Conservation (phyloP, 257 asterid species). For the Salvia hispanica region DNA sequence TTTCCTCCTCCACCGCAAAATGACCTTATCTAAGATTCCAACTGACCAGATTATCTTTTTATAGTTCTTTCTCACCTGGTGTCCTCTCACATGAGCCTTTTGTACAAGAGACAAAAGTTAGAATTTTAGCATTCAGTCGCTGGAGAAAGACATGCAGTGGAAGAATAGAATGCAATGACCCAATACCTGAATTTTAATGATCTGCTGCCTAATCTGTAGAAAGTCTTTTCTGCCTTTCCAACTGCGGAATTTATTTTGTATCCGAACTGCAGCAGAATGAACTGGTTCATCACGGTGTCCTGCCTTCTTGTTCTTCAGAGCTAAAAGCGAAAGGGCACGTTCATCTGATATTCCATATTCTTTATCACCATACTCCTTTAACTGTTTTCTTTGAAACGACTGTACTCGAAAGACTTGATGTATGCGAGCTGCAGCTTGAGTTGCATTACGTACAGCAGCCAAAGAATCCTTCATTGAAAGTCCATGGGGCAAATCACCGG, state of each 20-base stretch:
- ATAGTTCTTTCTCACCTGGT: constrained; percentile 90
- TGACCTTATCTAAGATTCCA: constrained; percentile 80
- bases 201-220: constrained; percentile 65
- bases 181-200: constrained; percentile 83
- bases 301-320: constrained; percentile 57
- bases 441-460: constrained; percentile 93
- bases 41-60: constrained; percentile 87
- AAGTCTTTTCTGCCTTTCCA: constrained; percentile 90
- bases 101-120: constrained; percentile 35
- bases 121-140: constrained; percentile 25
- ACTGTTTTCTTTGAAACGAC: constrained; percentile 90
- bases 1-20: constrained; percentile 84
- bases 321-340: constrained; percentile 66
- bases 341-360: constrained; percentile 69
- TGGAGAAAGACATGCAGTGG: constrained; percentile 6
- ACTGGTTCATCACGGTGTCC: constrained; percentile 60
- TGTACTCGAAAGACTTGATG: constrained; percentile 81
- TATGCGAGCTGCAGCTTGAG: constrained; percentile 96
- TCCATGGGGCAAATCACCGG: constrained; percentile 66
- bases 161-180: constrained; percentile 7
- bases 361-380: constrained; percentile 50
- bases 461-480: constrained; percentile 79
- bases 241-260: constrained; percentile 89
- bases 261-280: constrained; percentile 77
- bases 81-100: constrained; percentile 96